Evolutionary conservation across 768 basidiomycete species (phyloP).

Genomic region (Pisolithus tinctorius): DNA sequence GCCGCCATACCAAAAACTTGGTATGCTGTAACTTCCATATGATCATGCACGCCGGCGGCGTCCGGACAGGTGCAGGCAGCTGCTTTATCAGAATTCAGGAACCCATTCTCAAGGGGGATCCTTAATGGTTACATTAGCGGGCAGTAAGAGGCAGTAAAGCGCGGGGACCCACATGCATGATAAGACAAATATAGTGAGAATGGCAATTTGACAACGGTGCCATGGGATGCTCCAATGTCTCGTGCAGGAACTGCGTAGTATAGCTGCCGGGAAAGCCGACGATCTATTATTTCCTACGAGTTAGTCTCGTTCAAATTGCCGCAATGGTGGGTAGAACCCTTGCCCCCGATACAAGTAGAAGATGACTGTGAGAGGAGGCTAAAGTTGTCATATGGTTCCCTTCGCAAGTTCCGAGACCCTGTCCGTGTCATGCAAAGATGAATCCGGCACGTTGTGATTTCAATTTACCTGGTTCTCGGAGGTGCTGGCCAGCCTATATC

Average conservation of each 20-base stretch:
- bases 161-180: not conserved
- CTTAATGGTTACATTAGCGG: slow-evolving; percentile 17
- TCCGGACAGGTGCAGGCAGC: slow-evolving; percentile 1
- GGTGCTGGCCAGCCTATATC: slow-evolving; percentile 12
- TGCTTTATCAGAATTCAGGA: slow-evolving; percentile 10
- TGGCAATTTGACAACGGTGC: slow-evolving; percentile 21
- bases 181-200: slow-evolving; percentile 27
- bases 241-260: too few relatives aligned
- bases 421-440: not conserved
- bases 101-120: slow-evolving; percentile 16
- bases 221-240: too few relatives aligned
- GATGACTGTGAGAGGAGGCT: not conserved
- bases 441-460: slow-evolving; percentile 7
- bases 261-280: too few relatives aligned
- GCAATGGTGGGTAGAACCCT: too few relatives aligned
- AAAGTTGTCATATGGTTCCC: not conserved
- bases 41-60: not conserved
- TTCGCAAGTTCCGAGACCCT: not conserved
- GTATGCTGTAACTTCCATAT: not conserved
- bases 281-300: not conserved
- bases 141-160: slow-evolving; percentile 9
- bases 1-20: too few relatives aligned
- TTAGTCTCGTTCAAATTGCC: not conserved
- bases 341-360: not conserved
- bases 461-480: slow-evolving; percentile 10